These are phyloP conservation scores for Cutaneotrichosporon daszewskae DNA, from an alignment of 1,284 basidiomycete genomes.

Conservation along the genomic window DNA sequence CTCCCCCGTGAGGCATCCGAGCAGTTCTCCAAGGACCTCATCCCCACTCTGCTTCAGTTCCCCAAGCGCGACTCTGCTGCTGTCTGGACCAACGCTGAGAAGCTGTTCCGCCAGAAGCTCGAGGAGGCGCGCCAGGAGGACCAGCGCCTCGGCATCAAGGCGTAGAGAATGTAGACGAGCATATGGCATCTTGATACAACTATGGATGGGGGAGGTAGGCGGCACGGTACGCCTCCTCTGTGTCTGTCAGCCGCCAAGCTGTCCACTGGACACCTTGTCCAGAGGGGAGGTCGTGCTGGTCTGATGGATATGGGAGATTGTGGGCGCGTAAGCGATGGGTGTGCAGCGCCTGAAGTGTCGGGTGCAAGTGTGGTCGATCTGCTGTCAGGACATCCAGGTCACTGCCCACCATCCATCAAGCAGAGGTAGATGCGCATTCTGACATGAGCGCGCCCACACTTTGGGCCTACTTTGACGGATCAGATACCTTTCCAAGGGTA, in stretches of 20 bases:
- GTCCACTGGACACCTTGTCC: constrained; percentile 8
- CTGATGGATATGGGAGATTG: neutral
- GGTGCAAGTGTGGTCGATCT: constrained; percentile 15
- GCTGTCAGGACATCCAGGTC: neutral
- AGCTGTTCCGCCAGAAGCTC: constrained; percentile 74
- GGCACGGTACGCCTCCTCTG: neutral
- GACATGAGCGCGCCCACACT: neutral
- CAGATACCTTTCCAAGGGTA: constrained; percentile 18
- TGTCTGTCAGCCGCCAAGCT: constrained; percentile 5
- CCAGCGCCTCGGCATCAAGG: constrained; percentile 34
- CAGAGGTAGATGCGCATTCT: constrained; percentile 15
- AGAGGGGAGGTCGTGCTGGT: neutral
- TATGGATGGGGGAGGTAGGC: neutral
- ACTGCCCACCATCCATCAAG: constrained; percentile 9
- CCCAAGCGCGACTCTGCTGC: constrained; percentile 61
- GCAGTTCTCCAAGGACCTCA: constrained; percentile 84
- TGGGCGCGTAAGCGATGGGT: constrained; percentile 8
- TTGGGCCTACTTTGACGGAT: constrained; percentile 23
- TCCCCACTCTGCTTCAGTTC: constrained; percentile 78
- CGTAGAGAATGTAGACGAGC: neutral
- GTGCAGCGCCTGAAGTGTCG: constrained; percentile 7
- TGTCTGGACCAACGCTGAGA: constrained; percentile 89
- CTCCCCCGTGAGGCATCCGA: constrained; percentile 89
- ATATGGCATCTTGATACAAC: no score
- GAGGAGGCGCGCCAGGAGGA: constrained; percentile 48